phyloP scores from a whole-genome alignment of 1,284 basidiomycete species.

The Cutaneotrichosporon dermatis region DNA sequence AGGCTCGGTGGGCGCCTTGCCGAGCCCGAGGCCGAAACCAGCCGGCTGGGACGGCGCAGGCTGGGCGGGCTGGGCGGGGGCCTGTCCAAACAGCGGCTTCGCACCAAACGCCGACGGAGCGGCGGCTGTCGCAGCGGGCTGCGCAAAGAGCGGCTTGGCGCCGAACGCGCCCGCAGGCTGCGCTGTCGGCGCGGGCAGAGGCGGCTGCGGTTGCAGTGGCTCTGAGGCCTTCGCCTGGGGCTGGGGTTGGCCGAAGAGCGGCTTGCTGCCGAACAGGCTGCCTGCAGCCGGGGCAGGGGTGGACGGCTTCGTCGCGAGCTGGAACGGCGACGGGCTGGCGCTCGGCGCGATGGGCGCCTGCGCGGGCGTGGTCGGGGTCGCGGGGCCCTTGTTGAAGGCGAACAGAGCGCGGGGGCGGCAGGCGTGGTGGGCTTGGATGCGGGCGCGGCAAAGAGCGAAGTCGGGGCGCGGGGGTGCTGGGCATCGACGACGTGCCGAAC shows the following conservation, averaged over 20 bases:
- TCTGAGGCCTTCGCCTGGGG: constrained; percentile 2
- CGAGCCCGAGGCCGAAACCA: too few relatives aligned
- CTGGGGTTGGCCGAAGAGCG: background rate
- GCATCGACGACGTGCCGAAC: background rate
- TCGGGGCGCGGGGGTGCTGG: background rate
- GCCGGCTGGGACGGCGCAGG: background rate
- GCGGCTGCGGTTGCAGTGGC: background rate
- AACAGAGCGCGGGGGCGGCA: background rate
- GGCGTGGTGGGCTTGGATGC: background rate
- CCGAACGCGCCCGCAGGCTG: constrained; percentile 1
- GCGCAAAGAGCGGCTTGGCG: background rate
- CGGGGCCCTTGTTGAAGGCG: background rate
- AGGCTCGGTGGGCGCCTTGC: too few relatives aligned
- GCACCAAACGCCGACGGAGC: background rate
- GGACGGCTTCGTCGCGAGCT: background rate
- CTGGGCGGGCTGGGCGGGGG: background rate
- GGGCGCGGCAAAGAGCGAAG: background rate
- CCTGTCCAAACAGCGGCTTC: constrained; percentile 1
- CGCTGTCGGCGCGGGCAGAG: constrained; percentile 3
- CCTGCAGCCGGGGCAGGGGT: background rate
- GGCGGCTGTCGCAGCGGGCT: background rate
- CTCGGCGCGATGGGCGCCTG: constrained; percentile 1
- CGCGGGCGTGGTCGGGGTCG: background rate
- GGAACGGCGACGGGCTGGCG: background rate
- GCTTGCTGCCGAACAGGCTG: constrained; percentile 1